Conservation (phyloP, 1,139 yeast genomes). For the Protomyces arabidopsidicola region DNA sequence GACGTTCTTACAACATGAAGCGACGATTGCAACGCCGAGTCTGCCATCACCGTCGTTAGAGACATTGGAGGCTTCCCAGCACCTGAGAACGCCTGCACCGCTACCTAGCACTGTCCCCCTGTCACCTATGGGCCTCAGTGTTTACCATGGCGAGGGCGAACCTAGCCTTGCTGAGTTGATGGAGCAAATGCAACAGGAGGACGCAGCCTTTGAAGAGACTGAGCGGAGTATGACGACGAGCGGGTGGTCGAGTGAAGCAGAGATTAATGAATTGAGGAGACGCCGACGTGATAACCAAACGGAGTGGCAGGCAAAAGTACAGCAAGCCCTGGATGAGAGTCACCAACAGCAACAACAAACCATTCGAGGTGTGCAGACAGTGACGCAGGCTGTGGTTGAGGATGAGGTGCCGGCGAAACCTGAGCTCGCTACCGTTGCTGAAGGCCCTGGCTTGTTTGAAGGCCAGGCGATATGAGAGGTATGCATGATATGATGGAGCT, state of each 20-base stretch:
- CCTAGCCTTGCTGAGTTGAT: slow-evolving; percentile 23
- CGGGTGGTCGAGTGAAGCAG: slow-evolving; percentile 28
- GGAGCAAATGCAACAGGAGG: slow-evolving; percentile 26
- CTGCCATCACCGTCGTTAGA: not conserved
- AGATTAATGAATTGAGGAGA: slow-evolving; percentile 18
- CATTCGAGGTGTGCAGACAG: no score
- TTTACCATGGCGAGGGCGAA: not conserved
- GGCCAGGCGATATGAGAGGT: no score
- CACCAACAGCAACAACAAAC: not conserved
- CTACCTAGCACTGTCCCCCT: no score
- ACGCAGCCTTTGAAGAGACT: slow-evolving; percentile 26
- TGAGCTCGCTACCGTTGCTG: no score
- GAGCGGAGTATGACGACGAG: slow-evolving; percentile 26
- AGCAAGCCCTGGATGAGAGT: slow-evolving; percentile 37
- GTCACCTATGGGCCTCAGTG: not conserved
- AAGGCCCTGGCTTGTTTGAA: no score
- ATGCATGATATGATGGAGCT: no score
- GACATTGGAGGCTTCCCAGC: not conserved
- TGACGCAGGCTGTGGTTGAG: no score
- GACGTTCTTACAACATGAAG: not conserved
- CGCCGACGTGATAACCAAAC: slow-evolving; percentile 23
- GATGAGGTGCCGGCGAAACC: no score
- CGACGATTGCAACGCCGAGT: not conserved
- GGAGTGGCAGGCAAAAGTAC: slow-evolving; percentile 47
- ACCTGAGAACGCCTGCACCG: not conserved